Evolutionary conservation across 2,329 filamentous ascomycete species (phyloP), one percentile per base, ranked within the genome.

Genomic region (Herpotrichia juniperi): DNA sequence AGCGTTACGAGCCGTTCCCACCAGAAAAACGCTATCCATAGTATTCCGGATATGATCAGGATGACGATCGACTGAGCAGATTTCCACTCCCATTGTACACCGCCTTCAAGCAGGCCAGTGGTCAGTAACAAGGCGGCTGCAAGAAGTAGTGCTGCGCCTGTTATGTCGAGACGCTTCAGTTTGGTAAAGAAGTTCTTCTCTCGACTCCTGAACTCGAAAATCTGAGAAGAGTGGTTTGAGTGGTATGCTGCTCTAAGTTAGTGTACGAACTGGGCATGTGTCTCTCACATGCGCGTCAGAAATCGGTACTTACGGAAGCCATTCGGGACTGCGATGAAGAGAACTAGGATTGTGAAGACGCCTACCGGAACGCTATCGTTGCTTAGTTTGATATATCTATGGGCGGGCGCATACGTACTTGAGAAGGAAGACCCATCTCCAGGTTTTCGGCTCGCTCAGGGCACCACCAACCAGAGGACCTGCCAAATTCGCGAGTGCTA

Each of bases 21-120:
- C 1, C 24, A 17, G 6, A 54, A 14, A 12, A 58, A 46, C 1
- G 17, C 16, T 10, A 56, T 28, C 53, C 53, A 58, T 1, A 55
- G 32, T 2, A 56, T 9, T 2, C 25, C 53, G 2, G 56, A 56
- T 1, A 56, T 22, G 8, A 39, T 26, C 2, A 58, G 26, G 1
- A 51, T 17, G 2, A 35, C 24, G 10, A 53, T 42, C 10, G 48
- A 46, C 8, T 21, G 37, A 9, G 35, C 55, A 16, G 25, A 44
- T 10, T 26, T 21, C 55, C 55, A 58, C n/a, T 24, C 19, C 24
- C 26, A 46, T 5, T 4, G 7, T 12, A 42, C 19, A 8, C 45
- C 46, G 10, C 48, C 53, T 26, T 55, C 44, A 25, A 48, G 32
- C 8, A 55, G 22, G 2, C 22, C 53, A 9, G 53, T 40, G 9